Percentiles rank a stretch among this genome's conserved stretches.
These are phyloP conservation scores for Aureobasidium sp. DNA, from an alignment of 2,329 filamentous ascomycete genomes.

Conservation along the genomic window DNA sequence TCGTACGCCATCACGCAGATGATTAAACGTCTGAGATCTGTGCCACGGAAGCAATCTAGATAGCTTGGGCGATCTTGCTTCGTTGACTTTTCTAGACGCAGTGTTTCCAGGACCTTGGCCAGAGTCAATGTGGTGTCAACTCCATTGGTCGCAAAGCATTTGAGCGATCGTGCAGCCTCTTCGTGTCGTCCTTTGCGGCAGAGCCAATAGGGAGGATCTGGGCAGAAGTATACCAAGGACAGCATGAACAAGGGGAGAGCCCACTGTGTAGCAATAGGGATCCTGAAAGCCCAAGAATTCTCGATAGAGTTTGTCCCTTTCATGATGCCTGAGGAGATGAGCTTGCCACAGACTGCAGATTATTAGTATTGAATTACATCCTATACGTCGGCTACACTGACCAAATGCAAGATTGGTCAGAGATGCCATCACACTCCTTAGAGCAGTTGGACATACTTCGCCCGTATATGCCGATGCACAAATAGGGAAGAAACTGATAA, in stretches of 20 bases:
- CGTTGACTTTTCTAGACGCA: neutral
- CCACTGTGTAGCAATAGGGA: slow-evolving; percentile 41
- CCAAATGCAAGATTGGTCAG: slow-evolving; percentile 55
- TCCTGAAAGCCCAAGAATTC: slow-evolving; percentile 37
- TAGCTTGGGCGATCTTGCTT: slow-evolving; percentile 17
- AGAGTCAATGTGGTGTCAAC: slow-evolving; percentile 1
- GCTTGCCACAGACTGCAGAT: slow-evolving; percentile 49
- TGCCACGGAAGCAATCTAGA: slow-evolving; percentile 36
- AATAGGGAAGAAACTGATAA: slow-evolving; percentile 44
- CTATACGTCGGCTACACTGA: neutral
- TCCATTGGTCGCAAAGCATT: slow-evolving; percentile 25
- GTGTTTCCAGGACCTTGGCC: neutral
- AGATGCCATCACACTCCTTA: slow-evolving; percentile 52
- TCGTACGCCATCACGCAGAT: slow-evolving; percentile 40
- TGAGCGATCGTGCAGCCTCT: slow-evolving; percentile 31
- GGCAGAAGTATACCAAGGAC: slow-evolving; percentile 24
- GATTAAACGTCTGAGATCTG: slow-evolving; percentile 37
- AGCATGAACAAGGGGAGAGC: slow-evolving; percentile 35
- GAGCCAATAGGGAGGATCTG: slow-evolving; percentile 32
- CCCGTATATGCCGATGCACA: slow-evolving; percentile 56
- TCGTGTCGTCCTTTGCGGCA: slow-evolving; percentile 30
- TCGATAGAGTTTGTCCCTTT: slow-evolving; percentile 29
- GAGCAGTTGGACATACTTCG: slow-evolving; percentile 54
- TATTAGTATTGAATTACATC: neutral
- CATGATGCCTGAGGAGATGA: slow-evolving; percentile 43